Evolutionary conservation across 192 early-diverging fungal species (phyloP), one percentile per base, ranked within the genome.

Genomic region (Entomortierella lignicola): DNA sequence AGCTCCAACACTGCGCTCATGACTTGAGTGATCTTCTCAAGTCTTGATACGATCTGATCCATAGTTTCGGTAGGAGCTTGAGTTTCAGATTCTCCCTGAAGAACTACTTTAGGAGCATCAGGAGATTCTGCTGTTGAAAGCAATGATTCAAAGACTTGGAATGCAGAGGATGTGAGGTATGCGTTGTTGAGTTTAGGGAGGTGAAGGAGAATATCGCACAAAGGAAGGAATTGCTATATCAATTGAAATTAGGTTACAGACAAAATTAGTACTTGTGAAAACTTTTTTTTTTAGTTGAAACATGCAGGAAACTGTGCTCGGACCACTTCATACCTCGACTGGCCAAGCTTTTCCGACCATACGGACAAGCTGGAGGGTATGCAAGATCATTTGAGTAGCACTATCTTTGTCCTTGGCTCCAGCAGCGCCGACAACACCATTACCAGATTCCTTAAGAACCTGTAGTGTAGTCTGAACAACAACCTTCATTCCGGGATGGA

Each of bases 171-270:
- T 23, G 94, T 94, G 26, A 97, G 63, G 68, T 90, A 90, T 25
- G 91, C 85, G 68, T 93, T 92, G 73, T 89, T 94, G 77, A 85
- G 90, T 85, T 89, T 91, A 21, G 94, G 94, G 52, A 97, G 75
- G 34, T 91, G 86, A 63, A 97, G 82, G 41, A 98, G 87, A 23
- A 87, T 77, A 54, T 91, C 89, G 43, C 89, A 92, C 55, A 98
- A 85, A 32, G 85, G 72, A 20, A 74, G 73, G 60, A 91, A 89
- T 59, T 85, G 85, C 82, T 89, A 83, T 43, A 25, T 42, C 43
- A 47, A 32, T 2, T 13, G 30, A 29, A 39, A n/a, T 27, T 23
- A 21, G 41, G 8, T 25, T 29, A 5, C 7, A 48, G 21, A 60
- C 52, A 44, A 1, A 21, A 30, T 55, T 56, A 42, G 25, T 13